These are phyloP conservation scores for Pyronema domesticum DNA, from an alignment of 495 filamentous ascomycete genomes.

Conservation along the genomic window DNA sequence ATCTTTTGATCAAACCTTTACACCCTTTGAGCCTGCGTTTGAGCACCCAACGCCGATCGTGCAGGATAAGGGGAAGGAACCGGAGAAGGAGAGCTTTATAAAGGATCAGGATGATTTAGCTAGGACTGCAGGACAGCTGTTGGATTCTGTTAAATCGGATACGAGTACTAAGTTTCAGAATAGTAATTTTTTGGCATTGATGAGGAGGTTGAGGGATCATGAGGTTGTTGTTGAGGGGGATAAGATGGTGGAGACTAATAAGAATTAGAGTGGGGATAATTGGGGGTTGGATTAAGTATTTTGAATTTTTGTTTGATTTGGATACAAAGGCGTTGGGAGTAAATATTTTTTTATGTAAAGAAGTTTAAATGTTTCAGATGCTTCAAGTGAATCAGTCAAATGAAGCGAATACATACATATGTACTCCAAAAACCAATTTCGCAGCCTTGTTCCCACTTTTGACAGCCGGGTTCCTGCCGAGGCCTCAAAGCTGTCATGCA, in stretches of 20 bases:
- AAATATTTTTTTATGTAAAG: not conserved
- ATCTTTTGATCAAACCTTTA: not conserved
- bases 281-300: not conserved
- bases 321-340: not conserved
- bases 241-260: conserved; percentile 16
- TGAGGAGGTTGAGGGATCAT: conserved; percentile 34
- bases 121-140: conserved; percentile 48
- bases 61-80: conserved; percentile 29
- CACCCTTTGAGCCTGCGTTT: not conserved
- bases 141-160: conserved; percentile 52
- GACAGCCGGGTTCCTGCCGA: too few relatives aligned
- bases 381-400: too few relatives aligned
- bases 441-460: too few relatives aligned
- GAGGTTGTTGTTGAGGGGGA: conserved; percentile 23
- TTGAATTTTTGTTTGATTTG: not conserved
- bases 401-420: too few relatives aligned
- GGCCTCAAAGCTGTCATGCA: too few relatives aligned
- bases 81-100: conserved; percentile 13
- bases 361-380: too few relatives aligned
- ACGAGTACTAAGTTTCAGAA: conserved; percentile 56
- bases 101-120: conserved; percentile 49
- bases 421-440: too few relatives aligned
- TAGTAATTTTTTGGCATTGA: conserved; percentile 58
- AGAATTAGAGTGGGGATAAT: not conserved
- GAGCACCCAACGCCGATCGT: not conserved